A percentile compares a stretch with the other conserved stretches of the same genome.
phyloP scores from a whole-genome alignment of 352 stramenopile species.

The Globisporangium alternatum region DNA sequence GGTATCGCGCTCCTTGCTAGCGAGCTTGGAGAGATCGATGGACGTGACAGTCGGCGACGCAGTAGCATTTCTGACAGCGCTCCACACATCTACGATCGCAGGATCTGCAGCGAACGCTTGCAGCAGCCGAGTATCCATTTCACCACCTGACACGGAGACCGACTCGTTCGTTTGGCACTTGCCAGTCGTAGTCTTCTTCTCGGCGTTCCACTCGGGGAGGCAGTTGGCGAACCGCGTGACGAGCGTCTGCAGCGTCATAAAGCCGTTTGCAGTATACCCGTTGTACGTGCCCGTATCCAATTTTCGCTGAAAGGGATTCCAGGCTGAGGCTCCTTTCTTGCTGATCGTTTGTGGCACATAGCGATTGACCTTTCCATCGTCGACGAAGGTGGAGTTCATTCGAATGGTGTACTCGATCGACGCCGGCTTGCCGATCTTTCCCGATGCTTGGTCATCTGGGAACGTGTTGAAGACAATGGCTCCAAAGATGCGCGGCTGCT shows the following conservation, averaged over 20 bases:
- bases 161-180: conserved; percentile 24
- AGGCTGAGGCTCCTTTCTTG: conserved; percentile 17
- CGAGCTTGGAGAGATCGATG: conserved; percentile 1
- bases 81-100: conserved; percentile 10
- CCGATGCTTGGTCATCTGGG: conserved; percentile 16
- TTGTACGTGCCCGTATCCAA: conserved; percentile 23
- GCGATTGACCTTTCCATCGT: conserved; percentile 5
- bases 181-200: conserved; percentile 20
- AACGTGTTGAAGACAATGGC: conserved; percentile 44
- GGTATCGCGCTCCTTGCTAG: background rate
- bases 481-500: conserved; percentile 34
- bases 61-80: background rate
- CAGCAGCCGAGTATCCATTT: conserved; percentile 22
- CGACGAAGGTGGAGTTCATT: conserved; percentile 36
- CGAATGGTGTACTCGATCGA: conserved; percentile 41
- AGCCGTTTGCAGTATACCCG: conserved; percentile 30
- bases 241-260: conserved; percentile 51
- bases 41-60: background rate
- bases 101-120: conserved; percentile 21
- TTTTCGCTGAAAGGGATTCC: conserved; percentile 21
- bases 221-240: conserved; percentile 44
- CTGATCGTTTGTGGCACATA: conserved; percentile 32
- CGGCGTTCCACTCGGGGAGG: conserved; percentile 29
- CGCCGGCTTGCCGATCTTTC: conserved; percentile 19
- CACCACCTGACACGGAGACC: background rate